These are phyloP conservation scores for Torulaspora pretoriensis DNA, from an alignment of 1,139 yeast genomes.

Conservation along the genomic window DNA sequence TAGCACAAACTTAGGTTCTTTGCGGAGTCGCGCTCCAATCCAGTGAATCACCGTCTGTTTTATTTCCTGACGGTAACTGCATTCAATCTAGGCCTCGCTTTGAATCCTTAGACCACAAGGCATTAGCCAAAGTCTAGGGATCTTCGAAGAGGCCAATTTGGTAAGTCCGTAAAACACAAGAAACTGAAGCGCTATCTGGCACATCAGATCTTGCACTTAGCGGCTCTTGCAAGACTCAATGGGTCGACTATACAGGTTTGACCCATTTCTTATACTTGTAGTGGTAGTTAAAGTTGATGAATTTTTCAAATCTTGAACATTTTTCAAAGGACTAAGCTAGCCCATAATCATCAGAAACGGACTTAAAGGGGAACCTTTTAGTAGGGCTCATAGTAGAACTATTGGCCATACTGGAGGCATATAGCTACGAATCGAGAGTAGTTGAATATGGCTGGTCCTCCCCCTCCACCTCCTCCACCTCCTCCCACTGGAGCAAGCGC, in stretches of 20 bases:
- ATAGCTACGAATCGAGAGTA: neutral
- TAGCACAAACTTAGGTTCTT: slow-evolving; percentile 9
- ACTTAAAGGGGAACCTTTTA: neutral
- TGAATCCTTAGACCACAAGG: slow-evolving; percentile 58
- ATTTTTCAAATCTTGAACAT: neutral
- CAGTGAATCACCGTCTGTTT: slow-evolving; percentile 22
- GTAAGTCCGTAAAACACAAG: neutral
- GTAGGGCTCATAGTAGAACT: neutral
- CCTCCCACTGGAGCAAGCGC: slow-evolving; percentile 18
- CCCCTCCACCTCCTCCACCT: slow-evolving; percentile 37
- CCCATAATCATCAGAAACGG: neutral
- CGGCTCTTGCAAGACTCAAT: slow-evolving; percentile 1
- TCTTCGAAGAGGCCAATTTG: slow-evolving; percentile 62
- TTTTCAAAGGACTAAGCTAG: neutral
- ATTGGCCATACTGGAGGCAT: neutral
- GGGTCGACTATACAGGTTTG: neutral
- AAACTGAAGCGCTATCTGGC: slow-evolving; percentile 5
- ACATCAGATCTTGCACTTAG: neutral
- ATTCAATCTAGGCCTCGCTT: slow-evolving; percentile 59
- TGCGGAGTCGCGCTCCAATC: slow-evolving; percentile 14
- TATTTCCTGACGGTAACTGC: slow-evolving; percentile 14
- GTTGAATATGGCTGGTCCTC: slow-evolving; percentile 28
- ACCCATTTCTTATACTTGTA: neutral
- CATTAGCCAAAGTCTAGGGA: slow-evolving; percentile 45
- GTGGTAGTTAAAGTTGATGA: neutral